phyloP scores from a whole-genome alignment of 192 early-diverging fungal genomes.

The Haplosporangium gracile region DNA sequence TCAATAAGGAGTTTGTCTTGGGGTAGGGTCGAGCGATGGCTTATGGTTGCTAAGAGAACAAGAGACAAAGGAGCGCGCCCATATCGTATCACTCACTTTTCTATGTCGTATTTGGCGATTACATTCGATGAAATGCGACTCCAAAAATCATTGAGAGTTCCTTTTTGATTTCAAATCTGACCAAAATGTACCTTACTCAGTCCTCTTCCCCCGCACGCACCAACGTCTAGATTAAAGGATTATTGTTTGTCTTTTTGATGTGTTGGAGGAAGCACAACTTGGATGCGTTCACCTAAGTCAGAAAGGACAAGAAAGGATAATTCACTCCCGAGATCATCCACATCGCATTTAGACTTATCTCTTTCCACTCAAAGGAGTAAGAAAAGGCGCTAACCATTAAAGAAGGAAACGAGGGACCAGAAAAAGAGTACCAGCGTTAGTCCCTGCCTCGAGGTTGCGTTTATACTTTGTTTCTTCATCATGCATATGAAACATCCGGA shows the following conservation, averaged over 20 bases:
- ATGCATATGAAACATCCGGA: too few species aligned
- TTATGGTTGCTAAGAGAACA: not conserved
- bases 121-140: not conserved
- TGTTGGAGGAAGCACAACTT: not conserved
- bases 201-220: not conserved
- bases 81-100: not conserved
- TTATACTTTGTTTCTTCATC: too few species aligned
- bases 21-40: not conserved
- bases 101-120: not conserved
- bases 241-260: not conserved
- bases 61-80: not conserved
- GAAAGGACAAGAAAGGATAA: not conserved
- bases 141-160: not conserved
- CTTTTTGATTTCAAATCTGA: not conserved
- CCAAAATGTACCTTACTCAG: not conserved
- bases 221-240: too few species aligned
- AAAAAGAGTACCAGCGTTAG: too few species aligned
- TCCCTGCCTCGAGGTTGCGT: too few species aligned
- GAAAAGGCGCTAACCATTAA: not conserved
- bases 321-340: not conserved
- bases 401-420: too few species aligned
- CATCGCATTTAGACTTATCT: not conserved
- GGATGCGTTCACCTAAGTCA: not conserved
- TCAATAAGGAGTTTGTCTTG: too few species aligned
- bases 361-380: not conserved